Conservation (phyloP, 2,329 filamentous ascomycete species). For the Alternaria angustiovoidea region DNA sequence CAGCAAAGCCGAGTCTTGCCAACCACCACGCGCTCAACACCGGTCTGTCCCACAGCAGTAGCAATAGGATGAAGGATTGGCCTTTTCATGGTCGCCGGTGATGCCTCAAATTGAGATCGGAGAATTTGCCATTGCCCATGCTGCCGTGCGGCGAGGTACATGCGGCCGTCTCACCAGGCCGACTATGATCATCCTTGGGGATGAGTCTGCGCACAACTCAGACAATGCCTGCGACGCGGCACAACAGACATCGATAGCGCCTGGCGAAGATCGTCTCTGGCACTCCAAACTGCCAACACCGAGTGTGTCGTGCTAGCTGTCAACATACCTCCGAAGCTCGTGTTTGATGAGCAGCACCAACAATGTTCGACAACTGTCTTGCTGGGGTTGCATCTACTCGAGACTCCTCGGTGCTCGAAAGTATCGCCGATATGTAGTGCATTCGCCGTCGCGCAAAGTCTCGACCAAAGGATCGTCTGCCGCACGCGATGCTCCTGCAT, state of each 20-base stretch:
- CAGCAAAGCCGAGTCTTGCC: neutral
- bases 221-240: neutral
- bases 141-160: slow-evolving; percentile 3
- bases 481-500: slow-evolving; percentile 17
- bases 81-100: neutral
- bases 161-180: slow-evolving; percentile 14
- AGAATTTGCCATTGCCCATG: slow-evolving; percentile 5
- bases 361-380: neutral
- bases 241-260: neutral
- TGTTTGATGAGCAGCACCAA: neutral
- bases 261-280: neutral
- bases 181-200: slow-evolving; percentile 17
- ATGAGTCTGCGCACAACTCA: slow-evolving; percentile 10
- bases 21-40: neutral
- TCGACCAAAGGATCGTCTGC: neutral
- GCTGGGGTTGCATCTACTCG: neutral
- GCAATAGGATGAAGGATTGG: neutral
- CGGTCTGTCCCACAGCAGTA: neutral
- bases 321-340: neutral
- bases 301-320: neutral
- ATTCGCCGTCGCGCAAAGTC: neutral
- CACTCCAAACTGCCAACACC: neutral
- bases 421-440: neutral
- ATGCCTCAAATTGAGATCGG: neutral
- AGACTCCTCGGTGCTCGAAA: neutral